These are phyloP conservation scores for Daldinia caldariorum DNA, from an alignment of 495 filamentous ascomycete genomes.

Conservation along the genomic window DNA sequence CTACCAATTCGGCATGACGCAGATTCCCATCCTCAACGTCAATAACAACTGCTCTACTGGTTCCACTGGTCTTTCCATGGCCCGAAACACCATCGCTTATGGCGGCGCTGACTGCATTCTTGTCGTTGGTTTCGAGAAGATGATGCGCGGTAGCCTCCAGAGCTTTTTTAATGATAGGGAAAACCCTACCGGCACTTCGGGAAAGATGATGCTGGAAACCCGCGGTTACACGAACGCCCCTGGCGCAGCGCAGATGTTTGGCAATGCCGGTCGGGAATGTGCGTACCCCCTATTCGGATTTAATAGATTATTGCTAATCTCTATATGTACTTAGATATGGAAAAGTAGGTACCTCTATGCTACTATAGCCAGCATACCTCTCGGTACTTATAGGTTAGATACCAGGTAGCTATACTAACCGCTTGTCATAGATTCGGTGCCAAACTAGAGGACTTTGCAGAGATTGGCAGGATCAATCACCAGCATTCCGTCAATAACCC, in stretches of 20 bases:
- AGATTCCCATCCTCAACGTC: slow-evolving; percentile 95
- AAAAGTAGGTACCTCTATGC: slow-evolving; percentile 68
- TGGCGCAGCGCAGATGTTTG: slow-evolving; percentile 91
- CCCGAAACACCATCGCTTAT: slow-evolving; percentile 77
- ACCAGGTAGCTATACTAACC: slow-evolving; percentile 33
- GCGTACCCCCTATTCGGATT: background rate
- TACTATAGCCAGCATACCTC: background rate
- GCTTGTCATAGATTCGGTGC: slow-evolving; percentile 73
- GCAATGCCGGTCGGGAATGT: slow-evolving; percentile 89
- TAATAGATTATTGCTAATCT: background rate
- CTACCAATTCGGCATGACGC: slow-evolving; percentile 98
- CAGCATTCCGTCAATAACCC: slow-evolving; percentile 90
- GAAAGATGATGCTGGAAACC: slow-evolving; percentile 82
- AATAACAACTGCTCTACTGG: slow-evolving; percentile 99
- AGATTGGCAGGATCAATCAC: slow-evolving; percentile 96
- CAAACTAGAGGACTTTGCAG: slow-evolving; percentile 86
- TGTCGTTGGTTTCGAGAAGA: slow-evolving; percentile 97
- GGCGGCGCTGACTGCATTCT: slow-evolving; percentile 86
- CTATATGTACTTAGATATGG: slow-evolving; percentile 69
- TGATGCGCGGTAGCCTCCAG: slow-evolving; percentile 88
- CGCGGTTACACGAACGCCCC: slow-evolving; percentile 82
- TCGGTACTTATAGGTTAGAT: no score
- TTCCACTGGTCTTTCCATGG: slow-evolving; percentile 86
- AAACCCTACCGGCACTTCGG: slow-evolving; percentile 76
- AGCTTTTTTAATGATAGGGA: slow-evolving; percentile 81